A percentile compares a stretch with the other conserved stretches of the same genome.
Conservation (phyloP, 2,329 filamentous ascomycete genomes). For the Polytolypa hystricis region DNA sequence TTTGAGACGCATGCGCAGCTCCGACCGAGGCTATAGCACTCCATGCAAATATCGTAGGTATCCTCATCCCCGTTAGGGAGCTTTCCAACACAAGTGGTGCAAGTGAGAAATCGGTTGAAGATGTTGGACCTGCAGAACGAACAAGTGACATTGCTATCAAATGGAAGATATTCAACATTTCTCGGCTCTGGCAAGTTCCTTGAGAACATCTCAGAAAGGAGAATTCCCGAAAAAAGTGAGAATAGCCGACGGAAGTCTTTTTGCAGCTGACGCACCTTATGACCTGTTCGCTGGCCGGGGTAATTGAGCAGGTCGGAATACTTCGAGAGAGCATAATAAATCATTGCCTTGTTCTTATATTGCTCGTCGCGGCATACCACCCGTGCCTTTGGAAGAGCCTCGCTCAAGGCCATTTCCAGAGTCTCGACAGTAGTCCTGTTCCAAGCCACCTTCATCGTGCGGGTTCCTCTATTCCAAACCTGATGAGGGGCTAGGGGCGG, state of each 20-base stretch:
- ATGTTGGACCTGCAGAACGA: slow-evolving; percentile 94
- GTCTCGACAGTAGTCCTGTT: slow-evolving; percentile 92
- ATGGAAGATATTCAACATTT: slow-evolving; percentile 63
- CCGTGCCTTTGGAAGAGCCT: slow-evolving; percentile 77
- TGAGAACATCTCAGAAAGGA: slow-evolving; percentile 79
- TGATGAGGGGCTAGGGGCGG: slow-evolving; percentile 91
- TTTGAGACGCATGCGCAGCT: slow-evolving; percentile 82
- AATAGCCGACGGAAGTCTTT: slow-evolving; percentile 77
- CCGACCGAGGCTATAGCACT: slow-evolving; percentile 94
- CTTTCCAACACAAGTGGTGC: slow-evolving; percentile 65
- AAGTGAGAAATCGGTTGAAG: slow-evolving; percentile 93
- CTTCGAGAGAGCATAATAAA: slow-evolving; percentile 76
- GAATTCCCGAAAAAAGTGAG: slow-evolving; percentile 61
- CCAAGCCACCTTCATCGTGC: slow-evolving; percentile 97
- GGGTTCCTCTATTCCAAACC: slow-evolving; percentile 93
- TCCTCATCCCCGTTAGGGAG: slow-evolving; percentile 62
- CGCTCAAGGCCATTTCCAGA: slow-evolving; percentile 69
- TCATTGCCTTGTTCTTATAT: slow-evolving; percentile 96
- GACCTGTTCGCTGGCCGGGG: slow-evolving; percentile 42
- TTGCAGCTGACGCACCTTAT: slow-evolving; percentile 58
- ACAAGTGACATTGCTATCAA: slow-evolving; percentile 86
- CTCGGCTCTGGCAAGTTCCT: slow-evolving; percentile 51
- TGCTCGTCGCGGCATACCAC: slow-evolving; percentile 95
- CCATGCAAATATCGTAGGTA: slow-evolving; percentile 94
- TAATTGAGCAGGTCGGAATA: slow-evolving; percentile 54